phyloP scores from a whole-genome alignment of 2,329 filamentous ascomycete genomes.

The Tolypocladium cylindrosporum region DNA sequence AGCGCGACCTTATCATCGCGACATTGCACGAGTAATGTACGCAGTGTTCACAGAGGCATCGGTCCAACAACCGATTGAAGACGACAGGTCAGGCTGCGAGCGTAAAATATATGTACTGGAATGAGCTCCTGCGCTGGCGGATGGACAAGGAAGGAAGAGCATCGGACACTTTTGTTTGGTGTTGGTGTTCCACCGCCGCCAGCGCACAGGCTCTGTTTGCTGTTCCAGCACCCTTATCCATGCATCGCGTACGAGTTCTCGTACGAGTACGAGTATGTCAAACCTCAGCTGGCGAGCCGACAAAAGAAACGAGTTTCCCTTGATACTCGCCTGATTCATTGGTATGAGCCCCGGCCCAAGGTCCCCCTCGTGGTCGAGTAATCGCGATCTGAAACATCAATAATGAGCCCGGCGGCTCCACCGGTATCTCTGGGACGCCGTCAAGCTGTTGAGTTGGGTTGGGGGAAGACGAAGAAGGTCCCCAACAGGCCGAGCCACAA shows the following conservation, averaged over 20 bases:
- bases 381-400: slow-evolving; percentile 2
- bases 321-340: neutral
- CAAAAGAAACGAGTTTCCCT: neutral
- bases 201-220: neutral
- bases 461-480: neutral
- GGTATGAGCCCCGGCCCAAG: neutral
- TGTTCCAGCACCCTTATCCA: neutral
- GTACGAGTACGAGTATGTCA: neutral
- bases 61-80: neutral
- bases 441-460: neutral
- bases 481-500: neutral
- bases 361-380: neutral
- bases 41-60: neutral
- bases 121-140: neutral
- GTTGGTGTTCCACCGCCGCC: neutral
- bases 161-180: neutral
- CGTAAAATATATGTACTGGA: neutral
- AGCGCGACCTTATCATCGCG: neutral
- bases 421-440: neutral
- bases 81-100: neutral
- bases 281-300: neutral
- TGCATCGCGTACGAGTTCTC: neutral
- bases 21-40: neutral
- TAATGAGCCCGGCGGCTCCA: neutral
- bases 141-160: neutral